phyloP scores from a whole-genome alignment of 2,329 filamentous ascomycete species.

The Cercospora janseana region DNA sequence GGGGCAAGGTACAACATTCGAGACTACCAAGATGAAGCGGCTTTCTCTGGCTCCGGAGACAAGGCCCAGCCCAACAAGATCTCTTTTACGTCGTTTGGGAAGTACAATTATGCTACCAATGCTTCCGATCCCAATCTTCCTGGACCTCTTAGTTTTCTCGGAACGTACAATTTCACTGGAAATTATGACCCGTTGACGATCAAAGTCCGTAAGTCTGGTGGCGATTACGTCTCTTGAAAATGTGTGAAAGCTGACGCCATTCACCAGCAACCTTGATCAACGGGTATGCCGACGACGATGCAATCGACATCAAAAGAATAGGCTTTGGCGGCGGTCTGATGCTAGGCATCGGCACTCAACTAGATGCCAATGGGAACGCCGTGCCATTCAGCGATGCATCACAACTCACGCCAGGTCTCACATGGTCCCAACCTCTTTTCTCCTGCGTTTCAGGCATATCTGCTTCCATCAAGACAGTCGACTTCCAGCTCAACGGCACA shows the following conservation, averaged over 20 bases:
- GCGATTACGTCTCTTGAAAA: too few species aligned
- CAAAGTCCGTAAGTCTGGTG: too few species aligned
- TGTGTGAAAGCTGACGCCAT: too few species aligned
- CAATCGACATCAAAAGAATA: background rate
- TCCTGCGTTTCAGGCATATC: constrained; percentile 9
- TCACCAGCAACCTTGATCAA: background rate
- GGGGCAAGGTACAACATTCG: background rate
- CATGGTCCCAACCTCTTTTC: constrained; percentile 15
- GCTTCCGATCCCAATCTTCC: constrained; percentile 2
- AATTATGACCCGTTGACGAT: too few species aligned
- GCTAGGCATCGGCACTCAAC: background rate
- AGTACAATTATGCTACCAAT: background rate
- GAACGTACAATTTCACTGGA: background rate
- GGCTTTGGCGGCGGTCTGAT: constrained; percentile 11
- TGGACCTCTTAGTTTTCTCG: background rate
- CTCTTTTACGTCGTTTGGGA: background rate
- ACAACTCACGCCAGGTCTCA: background rate
- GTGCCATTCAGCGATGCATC: background rate
- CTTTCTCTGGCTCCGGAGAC: background rate
- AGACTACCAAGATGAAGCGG: background rate
- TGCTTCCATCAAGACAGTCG: constrained; percentile 13
- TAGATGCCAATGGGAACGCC: constrained; percentile 9
- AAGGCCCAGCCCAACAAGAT: constrained; percentile 1
- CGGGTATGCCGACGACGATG: background rate
- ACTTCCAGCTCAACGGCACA: constrained; percentile 21